Percentiles rank a stretch among this genome's conserved stretches.
phyloP scores from a whole-genome alignment of 192 early-diverging fungal genomes.

The Coemansia sp. region DNA sequence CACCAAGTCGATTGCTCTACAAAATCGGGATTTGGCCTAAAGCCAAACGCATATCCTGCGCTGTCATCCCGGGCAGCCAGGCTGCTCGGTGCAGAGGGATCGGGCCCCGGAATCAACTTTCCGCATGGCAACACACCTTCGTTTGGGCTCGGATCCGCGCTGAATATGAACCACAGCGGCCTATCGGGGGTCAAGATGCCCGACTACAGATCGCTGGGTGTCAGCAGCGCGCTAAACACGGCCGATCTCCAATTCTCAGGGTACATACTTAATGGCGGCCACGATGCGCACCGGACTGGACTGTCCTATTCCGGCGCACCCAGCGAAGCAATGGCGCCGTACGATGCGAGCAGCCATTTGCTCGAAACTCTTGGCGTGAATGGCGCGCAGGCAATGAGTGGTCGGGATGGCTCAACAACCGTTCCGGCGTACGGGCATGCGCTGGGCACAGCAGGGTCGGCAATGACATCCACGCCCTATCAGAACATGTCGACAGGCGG shows the following conservation, averaged over 20 bases:
- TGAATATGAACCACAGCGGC: slow-evolving; percentile 7
- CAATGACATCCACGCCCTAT: slow-evolving; percentile 13
- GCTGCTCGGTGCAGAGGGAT: background rate
- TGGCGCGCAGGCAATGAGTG: background rate
- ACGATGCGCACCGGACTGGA: slow-evolving; percentile 5
- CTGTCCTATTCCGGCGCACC: background rate
- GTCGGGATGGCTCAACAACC: background rate
- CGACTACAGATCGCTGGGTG: slow-evolving; percentile 3
- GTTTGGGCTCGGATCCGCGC: slow-evolving; percentile 9
- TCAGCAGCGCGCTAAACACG: slow-evolving; percentile 24
- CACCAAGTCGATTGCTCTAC: slow-evolving; percentile 2
- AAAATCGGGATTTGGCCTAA: background rate
- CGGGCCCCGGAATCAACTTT: background rate
- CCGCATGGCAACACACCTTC: background rate
- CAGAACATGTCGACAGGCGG: slow-evolving; percentile 17
- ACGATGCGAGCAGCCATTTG: slow-evolving; percentile 5
- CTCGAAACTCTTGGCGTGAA: slow-evolving; percentile 11
- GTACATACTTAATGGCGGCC: slow-evolving; percentile 29
- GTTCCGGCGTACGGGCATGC: background rate
- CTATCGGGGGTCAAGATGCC: background rate
- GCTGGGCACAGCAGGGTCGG: slow-evolving; percentile 1
- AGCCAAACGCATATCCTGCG: slow-evolving; percentile 5
- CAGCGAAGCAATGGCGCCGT: background rate
- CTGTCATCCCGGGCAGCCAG: slow-evolving; percentile 6
- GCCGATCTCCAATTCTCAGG: slow-evolving; percentile 46